A percentile compares a stretch with the other conserved stretches of the same genome.
These are phyloP conservation scores for Phialocephala subalpina DNA, from an alignment of 2,329 filamentous ascomycete genomes.

Conservation along the genomic window DNA sequence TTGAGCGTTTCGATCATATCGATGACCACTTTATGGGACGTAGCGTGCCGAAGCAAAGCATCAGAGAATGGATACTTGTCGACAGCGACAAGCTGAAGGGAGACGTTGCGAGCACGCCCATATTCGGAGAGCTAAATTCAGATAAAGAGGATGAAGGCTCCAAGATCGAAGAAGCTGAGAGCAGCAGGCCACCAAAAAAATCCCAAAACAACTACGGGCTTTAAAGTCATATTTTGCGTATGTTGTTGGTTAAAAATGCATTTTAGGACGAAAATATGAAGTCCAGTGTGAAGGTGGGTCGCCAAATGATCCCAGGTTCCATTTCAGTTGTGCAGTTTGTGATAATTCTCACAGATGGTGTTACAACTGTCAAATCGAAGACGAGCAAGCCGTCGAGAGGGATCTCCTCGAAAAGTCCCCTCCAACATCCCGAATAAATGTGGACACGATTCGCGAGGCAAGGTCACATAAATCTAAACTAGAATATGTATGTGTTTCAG, in stretches of 20 bases:
- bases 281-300: conserved; percentile 33
- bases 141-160: not conserved
- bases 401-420: not conserved
- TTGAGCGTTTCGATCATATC: conserved; percentile 75
- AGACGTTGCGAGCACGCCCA: not conserved
- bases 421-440: not conserved
- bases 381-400: not conserved
- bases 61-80: conserved; percentile 62
- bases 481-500: not conserved
- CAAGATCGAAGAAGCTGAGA: not conserved
- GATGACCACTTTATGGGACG: conserved; percentile 72
- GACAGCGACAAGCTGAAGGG: conserved; percentile 36
- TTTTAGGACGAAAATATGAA: not conserved
- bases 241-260: not conserved
- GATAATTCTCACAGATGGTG: conserved; percentile 30
- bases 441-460: not conserved
- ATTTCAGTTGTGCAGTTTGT: conserved; percentile 27
- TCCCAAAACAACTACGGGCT: not conserved
- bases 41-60: conserved; percentile 50
- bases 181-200: not conserved
- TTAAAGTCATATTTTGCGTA: not conserved
- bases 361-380: not conserved
- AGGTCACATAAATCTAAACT: not conserved
- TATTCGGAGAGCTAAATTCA: not conserved
- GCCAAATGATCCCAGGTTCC: conserved; percentile 27